These are phyloP conservation scores for Heritiera fomes DNA, from an alignment of 345 rosid species.

Conservation along the genomic window DNA sequence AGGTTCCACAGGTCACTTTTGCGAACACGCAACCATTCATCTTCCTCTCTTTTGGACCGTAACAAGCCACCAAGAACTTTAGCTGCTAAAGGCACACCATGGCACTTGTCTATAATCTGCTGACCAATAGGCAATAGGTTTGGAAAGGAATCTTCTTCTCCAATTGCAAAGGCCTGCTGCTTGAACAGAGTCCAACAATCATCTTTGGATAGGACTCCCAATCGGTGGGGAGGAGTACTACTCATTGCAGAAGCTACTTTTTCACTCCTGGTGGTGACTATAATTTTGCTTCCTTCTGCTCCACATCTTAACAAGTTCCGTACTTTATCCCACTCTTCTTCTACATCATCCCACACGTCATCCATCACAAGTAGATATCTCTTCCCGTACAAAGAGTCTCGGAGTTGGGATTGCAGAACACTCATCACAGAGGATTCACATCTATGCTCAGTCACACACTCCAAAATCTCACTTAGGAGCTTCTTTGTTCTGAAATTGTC, in stretches of 20 bases:
- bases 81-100: constrained; percentile 26
- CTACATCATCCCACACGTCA: constrained; percentile 32
- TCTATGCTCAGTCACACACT: constrained; percentile 1
- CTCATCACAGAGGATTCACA: constrained; percentile 22
- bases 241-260: constrained; percentile 21
- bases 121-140: constrained; percentile 22
- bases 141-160: background rate
- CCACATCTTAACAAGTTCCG: constrained; percentile 18
- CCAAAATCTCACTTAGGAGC: constrained; percentile 3
- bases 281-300: constrained; percentile 23
- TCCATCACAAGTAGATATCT: constrained; percentile 30
- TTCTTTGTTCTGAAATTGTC: constrained; percentile 21
- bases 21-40: constrained; percentile 12
- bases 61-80: constrained; percentile 20
- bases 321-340: constrained; percentile 27
- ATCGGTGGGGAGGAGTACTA: background rate
- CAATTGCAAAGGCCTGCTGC: constrained; percentile 20
- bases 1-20: constrained; percentile 10
- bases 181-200: constrained; percentile 32
- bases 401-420: constrained; percentile 24
- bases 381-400: background rate
- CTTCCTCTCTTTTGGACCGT: constrained; percentile 6
- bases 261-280: constrained; percentile 24
- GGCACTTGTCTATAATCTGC: constrained; percentile 27
- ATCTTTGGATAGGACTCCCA: constrained; percentile 22